Evolutionary conservation across 257 asterid genomes (phyloP), one percentile per base, ranked within the genome.

Genomic region (Craterostigma plantagineum): DNA sequence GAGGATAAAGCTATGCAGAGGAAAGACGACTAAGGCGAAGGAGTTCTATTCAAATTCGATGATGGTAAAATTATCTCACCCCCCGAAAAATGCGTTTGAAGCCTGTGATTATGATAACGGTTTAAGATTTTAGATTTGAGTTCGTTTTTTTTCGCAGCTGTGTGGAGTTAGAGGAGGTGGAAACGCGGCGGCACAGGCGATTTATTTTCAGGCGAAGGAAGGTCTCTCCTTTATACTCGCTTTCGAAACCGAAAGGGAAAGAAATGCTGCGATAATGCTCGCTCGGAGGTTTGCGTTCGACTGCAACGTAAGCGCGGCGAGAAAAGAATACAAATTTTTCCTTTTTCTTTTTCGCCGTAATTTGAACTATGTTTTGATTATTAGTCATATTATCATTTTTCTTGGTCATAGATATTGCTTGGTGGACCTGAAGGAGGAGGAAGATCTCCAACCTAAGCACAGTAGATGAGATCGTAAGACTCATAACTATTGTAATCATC

Each of bases 121-220:
- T n/a, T n/a, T n/a, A n/a, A n/a, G 30, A 23, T 23, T n/a, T n/a
- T 23, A 23, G 30, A 23, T 23, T 23, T 23, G 30, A 6, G 7
- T 16, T 34, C 11, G n/a, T 59, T 44, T 30, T 45, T 30, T 4
- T 56, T 14, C 10, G 35, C 72, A 85, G 96, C 69, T 85, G 7
- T 85, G 96, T 65, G 96, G 96, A 43, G 73, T 81, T 51, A 68
- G 96, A 81, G 96, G 96, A 18, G 91, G 91, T 13, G 96, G 96
- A 2, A 85, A 70, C 49, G 93, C 92, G n/a, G 96, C 96, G 36
- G 86, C 87, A 16, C 93, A 85, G 68, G 77, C 96, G 30, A 73
- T 61, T 14, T 85, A 70, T 63, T 85, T 92, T 94, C 83, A 81
- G 63, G 71, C 78, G 27, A 77, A 80, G 64, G 39, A 17, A 0